These are phyloP conservation scores for Scutellaria minor DNA, from an alignment of 257 asterid genomes.

Conservation along the genomic window DNA sequence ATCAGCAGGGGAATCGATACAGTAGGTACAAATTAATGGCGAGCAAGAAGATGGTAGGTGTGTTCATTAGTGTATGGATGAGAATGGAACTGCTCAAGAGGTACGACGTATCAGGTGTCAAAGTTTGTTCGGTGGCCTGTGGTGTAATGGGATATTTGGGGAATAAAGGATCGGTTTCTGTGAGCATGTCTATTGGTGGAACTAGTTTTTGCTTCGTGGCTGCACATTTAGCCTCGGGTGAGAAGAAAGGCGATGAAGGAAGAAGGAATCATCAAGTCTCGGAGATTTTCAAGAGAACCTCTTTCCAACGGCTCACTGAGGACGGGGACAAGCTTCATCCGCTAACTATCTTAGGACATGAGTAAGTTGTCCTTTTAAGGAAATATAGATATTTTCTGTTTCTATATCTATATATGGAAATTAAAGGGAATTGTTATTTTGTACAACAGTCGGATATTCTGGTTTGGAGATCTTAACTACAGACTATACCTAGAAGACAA, in stretches of 20 bases:
- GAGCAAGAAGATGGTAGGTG: conserved; percentile 97
- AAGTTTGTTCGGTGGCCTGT: conserved; percentile 84
- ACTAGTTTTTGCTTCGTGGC: conserved; percentile 89
- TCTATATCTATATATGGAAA: neutral
- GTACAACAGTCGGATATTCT: conserved; percentile 82
- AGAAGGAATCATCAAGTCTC: conserved; percentile 83
- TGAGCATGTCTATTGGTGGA: conserved; percentile 76
- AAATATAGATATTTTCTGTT: neutral
- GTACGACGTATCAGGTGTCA: conserved; percentile 58
- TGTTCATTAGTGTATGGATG: conserved; percentile 91
- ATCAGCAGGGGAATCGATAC: conserved; percentile 28
- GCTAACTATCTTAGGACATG: conserved; percentile 82
- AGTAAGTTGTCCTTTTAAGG: conserved; percentile 60
- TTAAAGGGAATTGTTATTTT: conserved; percentile 39
- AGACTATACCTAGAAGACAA: conserved; percentile 81
- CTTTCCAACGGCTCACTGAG: conserved; percentile 59
- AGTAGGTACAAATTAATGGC: conserved; percentile 69
- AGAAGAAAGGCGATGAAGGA: conserved; percentile 92
- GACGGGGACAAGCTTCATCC: conserved; percentile 57
- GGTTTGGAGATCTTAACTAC: conserved; percentile 99
- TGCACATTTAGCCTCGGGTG: conserved; percentile 96
- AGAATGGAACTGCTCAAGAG: conserved; percentile 61
- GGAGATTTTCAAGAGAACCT: conserved; percentile 76
- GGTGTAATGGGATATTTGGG: conserved; percentile 96
- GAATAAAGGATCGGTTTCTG: conserved; percentile 86